A percentile compares a stretch with the other conserved stretches of the same genome.
Conservation (phyloP, 305 asterid genomes). For the Coffea humblotiana region DNA sequence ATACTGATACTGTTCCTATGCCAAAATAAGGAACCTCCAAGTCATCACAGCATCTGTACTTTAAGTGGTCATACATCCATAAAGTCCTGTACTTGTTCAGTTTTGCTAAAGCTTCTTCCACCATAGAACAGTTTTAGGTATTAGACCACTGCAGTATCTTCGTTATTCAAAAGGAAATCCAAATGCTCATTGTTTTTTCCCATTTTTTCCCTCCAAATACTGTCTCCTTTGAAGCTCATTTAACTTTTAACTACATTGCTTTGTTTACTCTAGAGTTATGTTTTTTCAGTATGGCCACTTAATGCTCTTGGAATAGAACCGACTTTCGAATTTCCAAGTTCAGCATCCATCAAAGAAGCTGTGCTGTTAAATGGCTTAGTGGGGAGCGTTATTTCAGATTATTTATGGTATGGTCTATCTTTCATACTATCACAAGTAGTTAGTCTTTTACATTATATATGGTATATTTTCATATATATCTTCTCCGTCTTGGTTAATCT, state of each 20-base stretch:
- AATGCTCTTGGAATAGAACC: conserved; percentile 71
- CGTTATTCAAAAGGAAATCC: neutral
- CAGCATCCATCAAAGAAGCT: conserved; percentile 53
- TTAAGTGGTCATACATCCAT: neutral
- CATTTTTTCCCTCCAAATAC: neutral
- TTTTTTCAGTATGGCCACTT: conserved; percentile 61
- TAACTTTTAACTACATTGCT: neutral
- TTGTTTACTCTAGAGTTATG: neutral
- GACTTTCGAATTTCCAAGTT: conserved; percentile 57
- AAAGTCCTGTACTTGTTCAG: neutral
- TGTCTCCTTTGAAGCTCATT: neutral
- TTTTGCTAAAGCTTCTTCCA: neutral
- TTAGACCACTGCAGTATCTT: neutral
- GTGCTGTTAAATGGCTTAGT: conserved; percentile 63
- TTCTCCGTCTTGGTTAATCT: neutral
- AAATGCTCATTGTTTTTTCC: neutral
- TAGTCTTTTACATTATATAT: neutral
- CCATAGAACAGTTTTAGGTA: neutral
- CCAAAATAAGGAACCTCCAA: neutral
- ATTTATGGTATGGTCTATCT: conserved; percentile 48
- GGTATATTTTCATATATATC: neutral
- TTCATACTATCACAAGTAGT: neutral
- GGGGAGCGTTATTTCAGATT: conserved; percentile 75
- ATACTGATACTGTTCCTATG: too few species aligned
- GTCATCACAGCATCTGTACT: too few species aligned